These are phyloP conservation scores for Ophiocordyceps camponoti-saundersi DNA, from an alignment of 2,329 filamentous ascomycete genomes.

Conservation along the genomic window DNA sequence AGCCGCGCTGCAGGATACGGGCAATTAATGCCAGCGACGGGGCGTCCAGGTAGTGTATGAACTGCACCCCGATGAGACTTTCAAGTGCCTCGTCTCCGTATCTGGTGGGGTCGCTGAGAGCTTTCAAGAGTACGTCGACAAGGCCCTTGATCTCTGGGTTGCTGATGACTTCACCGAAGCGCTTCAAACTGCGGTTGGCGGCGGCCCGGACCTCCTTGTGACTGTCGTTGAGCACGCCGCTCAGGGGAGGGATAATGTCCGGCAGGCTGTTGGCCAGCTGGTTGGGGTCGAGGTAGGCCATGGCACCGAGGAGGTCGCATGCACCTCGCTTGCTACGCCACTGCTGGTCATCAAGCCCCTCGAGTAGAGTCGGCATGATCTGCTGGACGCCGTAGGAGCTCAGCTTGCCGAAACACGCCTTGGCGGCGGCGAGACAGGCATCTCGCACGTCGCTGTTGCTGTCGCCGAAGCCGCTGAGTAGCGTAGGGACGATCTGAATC, in stretches of 20 bases:
- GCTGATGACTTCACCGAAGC: slow-evolving; percentile 95
- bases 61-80: slow-evolving; percentile 91
- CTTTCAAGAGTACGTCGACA: slow-evolving; percentile 83
- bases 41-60: slow-evolving; percentile 95
- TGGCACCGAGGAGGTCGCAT: slow-evolving; percentile 88
- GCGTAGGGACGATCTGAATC: slow-evolving; percentile 83
- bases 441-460: slow-evolving; percentile 77
- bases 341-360: slow-evolving; percentile 84
- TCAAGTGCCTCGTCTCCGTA: slow-evolving; percentile 93
- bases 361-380: slow-evolving; percentile 77
- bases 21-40: slow-evolving; percentile 90
- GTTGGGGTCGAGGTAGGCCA: slow-evolving; percentile 95
- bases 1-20: slow-evolving; percentile 82
- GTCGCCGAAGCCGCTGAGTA: slow-evolving; percentile 82
- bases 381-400: slow-evolving; percentile 94
- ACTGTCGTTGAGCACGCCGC: slow-evolving; percentile 86
- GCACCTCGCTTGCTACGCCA: slow-evolving; percentile 98
- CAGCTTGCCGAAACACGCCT: slow-evolving; percentile 81
- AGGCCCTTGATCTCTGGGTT: slow-evolving; percentile 94
- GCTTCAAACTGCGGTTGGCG: slow-evolving; percentile 89
- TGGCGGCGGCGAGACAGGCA: slow-evolving; percentile 80
- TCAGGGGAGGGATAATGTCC: slow-evolving; percentile 91
- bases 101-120: slow-evolving; percentile 91
- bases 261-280: slow-evolving; percentile 84
- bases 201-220: slow-evolving; percentile 91